These are phyloP conservation scores for Rhizopus sp. DNA, from an alignment of 371 early-diverging fungal species.

Conservation along the genomic window DNA sequence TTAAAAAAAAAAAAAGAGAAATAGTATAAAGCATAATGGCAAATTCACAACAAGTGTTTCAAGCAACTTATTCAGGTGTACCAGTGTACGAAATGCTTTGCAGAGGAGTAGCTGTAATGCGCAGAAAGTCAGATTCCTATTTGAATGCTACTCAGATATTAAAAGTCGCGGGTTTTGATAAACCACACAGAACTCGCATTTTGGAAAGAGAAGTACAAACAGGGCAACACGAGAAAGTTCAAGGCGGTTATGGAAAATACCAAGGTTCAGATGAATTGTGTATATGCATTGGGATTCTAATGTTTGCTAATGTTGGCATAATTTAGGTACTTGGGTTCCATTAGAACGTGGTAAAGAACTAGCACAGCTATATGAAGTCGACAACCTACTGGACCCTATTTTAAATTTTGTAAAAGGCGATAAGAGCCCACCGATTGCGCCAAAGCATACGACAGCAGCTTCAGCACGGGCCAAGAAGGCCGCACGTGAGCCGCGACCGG, in stretches of 20 bases:
- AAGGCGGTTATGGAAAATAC: constrained; percentile 96
- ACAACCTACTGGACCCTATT: constrained; percentile 41
- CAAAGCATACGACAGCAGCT: constrained; percentile 55
- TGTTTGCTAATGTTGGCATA: too few species aligned
- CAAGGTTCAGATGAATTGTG: constrained; percentile 59
- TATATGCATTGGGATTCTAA: background rate
- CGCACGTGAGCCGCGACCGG: constrained; percentile 8
- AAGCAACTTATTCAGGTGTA: constrained; percentile 89
- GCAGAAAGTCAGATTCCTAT: constrained; percentile 79
- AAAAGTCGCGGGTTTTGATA: constrained; percentile 92
- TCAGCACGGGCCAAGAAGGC: constrained; percentile 17
- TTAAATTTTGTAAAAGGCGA: constrained; percentile 39
- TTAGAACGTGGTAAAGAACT: constrained; percentile 78
- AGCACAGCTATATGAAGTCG: constrained; percentile 52
- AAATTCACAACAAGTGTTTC: constrained; percentile 32
- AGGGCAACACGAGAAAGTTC: constrained; percentile 88
- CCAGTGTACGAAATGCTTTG: constrained; percentile 90
- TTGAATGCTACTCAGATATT: constrained; percentile 95
- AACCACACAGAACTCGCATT: constrained; percentile 86
- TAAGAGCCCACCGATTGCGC: constrained; percentile 50
- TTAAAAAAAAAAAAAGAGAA: background rate
- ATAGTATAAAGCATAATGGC: background rate
- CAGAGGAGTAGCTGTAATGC: constrained; percentile 86
- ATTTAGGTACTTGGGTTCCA: constrained; percentile 76
- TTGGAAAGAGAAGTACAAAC: constrained; percentile 83